A percentile compares a stretch with the other conserved stretches of the same genome.
Evolutionary conservation across 208 protist species (phyloP).

Genomic region (Jaenimonas drosophilae): DNA sequence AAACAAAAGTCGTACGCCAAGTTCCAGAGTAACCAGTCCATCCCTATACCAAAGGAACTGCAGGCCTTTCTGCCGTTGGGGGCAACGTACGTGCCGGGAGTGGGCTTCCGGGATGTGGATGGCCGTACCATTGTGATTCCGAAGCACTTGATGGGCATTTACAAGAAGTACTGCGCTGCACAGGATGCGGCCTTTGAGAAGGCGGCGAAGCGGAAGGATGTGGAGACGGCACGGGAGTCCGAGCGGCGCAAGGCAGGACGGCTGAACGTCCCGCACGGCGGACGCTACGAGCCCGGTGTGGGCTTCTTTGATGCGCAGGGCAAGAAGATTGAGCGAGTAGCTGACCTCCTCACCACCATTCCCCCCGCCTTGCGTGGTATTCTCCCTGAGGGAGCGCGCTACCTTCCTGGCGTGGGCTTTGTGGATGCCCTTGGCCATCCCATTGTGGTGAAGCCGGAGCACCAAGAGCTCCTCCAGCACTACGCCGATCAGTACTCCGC

Average conservation of each 20-base stretch:
- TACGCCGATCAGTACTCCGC: background rate
- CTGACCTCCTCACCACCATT: too few relatives aligned
- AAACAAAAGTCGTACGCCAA: too few relatives aligned
- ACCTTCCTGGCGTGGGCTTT: conserved; percentile 1
- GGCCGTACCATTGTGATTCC: background rate
- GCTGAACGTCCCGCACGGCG: too few relatives aligned
- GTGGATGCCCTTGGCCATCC: background rate
- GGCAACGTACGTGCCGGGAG: background rate
- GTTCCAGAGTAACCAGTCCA: too few relatives aligned
- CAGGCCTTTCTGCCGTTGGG: background rate
- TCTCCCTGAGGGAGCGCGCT: background rate
- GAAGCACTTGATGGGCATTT: too few relatives aligned
- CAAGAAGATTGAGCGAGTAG: conserved; percentile 1
- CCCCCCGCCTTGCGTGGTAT: background rate
- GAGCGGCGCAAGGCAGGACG: too few relatives aligned
- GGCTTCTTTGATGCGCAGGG: background rate
- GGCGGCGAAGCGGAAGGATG: too few relatives aligned
- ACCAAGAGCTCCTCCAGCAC: background rate
- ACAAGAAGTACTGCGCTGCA: too few relatives aligned
- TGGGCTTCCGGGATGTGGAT: background rate
- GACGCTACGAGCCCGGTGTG: background rate
- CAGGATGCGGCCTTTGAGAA: too few relatives aligned
- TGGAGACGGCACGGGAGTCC: too few relatives aligned
- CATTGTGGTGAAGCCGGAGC: conserved; percentile 1
- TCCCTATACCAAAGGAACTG: too few relatives aligned